Conservation (phyloP, 371 early-diverging fungal genomes). For the Mortierella sp. region DNA sequence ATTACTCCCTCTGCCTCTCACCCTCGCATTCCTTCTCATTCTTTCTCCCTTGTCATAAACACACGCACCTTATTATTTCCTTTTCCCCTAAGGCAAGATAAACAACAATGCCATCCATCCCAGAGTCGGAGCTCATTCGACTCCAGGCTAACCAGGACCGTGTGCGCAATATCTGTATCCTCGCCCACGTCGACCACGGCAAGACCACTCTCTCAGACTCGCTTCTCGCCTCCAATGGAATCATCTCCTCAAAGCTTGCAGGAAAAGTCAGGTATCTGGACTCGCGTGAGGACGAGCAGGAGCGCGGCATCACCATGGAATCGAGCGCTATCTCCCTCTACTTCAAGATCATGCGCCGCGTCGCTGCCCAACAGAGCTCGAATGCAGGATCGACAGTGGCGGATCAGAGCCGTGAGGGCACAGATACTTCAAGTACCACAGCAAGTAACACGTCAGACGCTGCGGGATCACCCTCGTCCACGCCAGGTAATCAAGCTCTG, state of each 20-base stretch:
- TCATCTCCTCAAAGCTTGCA: slow-evolving; percentile 95
- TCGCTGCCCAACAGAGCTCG: slow-evolving; percentile 16
- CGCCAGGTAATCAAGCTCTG: too few species aligned
- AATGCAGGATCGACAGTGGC: slow-evolving; percentile 3
- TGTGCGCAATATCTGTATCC: slow-evolving; percentile 96
- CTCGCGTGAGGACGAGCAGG: slow-evolving; percentile 98
- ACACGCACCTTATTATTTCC: background rate
- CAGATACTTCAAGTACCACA: too few species aligned
- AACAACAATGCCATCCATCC: slow-evolving; percentile 45
- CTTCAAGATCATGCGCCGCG: slow-evolving; percentile 74
- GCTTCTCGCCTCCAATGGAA: slow-evolving; percentile 96
- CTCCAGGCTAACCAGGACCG: slow-evolving; percentile 73
- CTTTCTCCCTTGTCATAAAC: too few species aligned
- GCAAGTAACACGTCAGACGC: too few species aligned
- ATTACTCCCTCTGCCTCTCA: too few species aligned
- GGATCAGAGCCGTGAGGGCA: slow-evolving; percentile 27
- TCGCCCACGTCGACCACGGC: slow-evolving; percentile 99
- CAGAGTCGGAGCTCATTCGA: slow-evolving; percentile 47
- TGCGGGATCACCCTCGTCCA: too few species aligned
- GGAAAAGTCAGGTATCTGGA: slow-evolving; percentile 99
- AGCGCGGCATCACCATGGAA: slow-evolving; percentile 99
- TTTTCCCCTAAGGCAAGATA: background rate
- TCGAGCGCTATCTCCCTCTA: slow-evolving; percentile 95
- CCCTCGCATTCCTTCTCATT: too few species aligned
- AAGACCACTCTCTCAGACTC: slow-evolving; percentile 99